Conservation (phyloP, 2,329 filamentous ascomycete genomes). For the Fusarium proliferatum region DNA sequence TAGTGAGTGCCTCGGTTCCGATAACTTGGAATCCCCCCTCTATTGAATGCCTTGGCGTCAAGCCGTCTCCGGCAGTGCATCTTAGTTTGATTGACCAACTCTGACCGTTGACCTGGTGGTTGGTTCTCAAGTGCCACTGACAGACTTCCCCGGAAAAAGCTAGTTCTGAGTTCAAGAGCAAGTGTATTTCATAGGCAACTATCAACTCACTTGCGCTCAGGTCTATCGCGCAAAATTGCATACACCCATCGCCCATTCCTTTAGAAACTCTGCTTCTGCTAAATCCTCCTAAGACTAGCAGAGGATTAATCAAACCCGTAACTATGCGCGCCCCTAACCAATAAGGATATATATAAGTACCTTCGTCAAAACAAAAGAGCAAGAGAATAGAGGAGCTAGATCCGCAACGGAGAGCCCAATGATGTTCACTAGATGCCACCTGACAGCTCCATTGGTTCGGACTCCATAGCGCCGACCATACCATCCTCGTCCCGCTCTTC, state of each 20-base stretch:
- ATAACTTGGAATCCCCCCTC: conserved; percentile 16
- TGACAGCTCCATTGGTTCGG: conserved; percentile 48
- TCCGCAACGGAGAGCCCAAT: conserved; percentile 19
- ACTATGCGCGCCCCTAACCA: conserved; percentile 19
- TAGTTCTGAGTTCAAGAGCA: conserved; percentile 9
- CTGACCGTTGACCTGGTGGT: background rate
- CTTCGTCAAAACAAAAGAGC: conserved; percentile 15
- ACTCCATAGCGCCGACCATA: conserved; percentile 46
- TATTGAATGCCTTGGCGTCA: conserved; percentile 5
- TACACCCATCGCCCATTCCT: conserved; percentile 19
- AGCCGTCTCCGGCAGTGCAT: conserved; percentile 13
- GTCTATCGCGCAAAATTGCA: conserved; percentile 14
- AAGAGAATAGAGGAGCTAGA: background rate
- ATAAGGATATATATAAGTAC: conserved; percentile 30
- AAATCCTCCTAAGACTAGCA: conserved; percentile 8
- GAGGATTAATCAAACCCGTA: conserved; percentile 10
- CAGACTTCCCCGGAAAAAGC: background rate
- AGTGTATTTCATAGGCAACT: conserved; percentile 23
- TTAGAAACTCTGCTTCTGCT: conserved; percentile 1
- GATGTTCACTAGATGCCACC: conserved; percentile 37
- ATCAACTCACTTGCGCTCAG: conserved; percentile 26
- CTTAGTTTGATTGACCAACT: background rate
- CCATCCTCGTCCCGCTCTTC: conserved; percentile 64
- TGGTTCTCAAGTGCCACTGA: conserved; percentile 2
- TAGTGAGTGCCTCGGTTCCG: conserved; percentile 9